A percentile compares a stretch with the other conserved stretches of the same genome.
Conservation (phyloP, 2,329 filamentous ascomycete species). For the Colletotrichum chrysophilum region DNA sequence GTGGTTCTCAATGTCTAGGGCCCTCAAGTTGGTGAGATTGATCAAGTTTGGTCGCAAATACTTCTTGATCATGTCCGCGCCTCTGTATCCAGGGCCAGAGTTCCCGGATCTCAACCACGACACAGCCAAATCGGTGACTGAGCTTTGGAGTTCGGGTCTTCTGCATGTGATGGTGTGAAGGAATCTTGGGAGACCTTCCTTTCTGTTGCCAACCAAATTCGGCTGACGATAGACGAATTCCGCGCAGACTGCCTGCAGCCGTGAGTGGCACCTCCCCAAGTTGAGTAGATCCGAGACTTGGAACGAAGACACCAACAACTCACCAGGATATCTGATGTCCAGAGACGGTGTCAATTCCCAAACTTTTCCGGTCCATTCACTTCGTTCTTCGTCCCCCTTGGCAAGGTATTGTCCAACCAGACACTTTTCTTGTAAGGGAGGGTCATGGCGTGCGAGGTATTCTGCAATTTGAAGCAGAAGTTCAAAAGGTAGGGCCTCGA, state of each 20-base stretch:
- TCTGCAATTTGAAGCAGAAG: background rate
- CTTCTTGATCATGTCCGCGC: background rate
- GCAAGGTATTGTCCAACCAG: background rate
- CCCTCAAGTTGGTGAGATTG: background rate
- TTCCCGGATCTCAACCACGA: background rate
- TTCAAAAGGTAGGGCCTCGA: background rate
- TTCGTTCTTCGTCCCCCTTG: background rate
- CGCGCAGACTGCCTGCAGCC: background rate
- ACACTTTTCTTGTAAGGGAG: background rate
- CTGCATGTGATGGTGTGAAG: background rate
- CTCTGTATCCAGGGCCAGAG: background rate
- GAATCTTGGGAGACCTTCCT: background rate
- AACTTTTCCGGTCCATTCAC: background rate
- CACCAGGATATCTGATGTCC: background rate
- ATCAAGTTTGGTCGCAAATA: background rate
- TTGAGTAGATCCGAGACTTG: background rate
- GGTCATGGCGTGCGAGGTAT: background rate
- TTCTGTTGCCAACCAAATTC: background rate
- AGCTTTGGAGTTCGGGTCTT: background rate
- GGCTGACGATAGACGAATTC: background rate
- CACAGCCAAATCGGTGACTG: background rate
- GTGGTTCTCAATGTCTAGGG: background rate
- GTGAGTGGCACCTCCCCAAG: background rate
- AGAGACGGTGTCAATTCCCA: background rate
- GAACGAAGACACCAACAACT: background rate